Percentiles rank a stretch among this genome's conserved stretches.
Evolutionary conservation across 306 rosid species (phyloP).

Genomic region (Cyamopsis tetragonoloba): DNA sequence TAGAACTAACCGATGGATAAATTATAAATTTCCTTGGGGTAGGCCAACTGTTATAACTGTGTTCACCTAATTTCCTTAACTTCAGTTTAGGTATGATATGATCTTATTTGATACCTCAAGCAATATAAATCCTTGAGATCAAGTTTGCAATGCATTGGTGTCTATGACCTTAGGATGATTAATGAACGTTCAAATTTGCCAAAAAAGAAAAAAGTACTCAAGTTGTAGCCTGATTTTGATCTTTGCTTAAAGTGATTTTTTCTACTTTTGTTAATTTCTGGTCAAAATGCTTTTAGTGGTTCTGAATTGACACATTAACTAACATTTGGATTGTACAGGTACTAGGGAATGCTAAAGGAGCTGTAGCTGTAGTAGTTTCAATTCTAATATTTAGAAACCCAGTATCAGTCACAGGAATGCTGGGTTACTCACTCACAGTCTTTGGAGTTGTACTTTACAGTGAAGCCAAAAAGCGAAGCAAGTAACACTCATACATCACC

Average conservation of each 20-base stretch:
- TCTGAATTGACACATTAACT: conserved; percentile 6
- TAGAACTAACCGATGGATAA: background rate
- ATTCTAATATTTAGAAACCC: conserved; percentile 92
- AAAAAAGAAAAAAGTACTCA: background rate
- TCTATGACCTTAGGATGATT: background rate
- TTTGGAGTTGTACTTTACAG: conserved; percentile 89
- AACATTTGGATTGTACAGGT: conserved; percentile 58
- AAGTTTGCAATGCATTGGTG: background rate
- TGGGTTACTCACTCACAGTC: conserved; percentile 89
- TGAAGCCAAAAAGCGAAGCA: conserved; percentile 96
- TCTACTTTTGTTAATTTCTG: background rate
- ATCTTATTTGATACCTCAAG: background rate
- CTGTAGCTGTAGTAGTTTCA: conserved; percentile 96
- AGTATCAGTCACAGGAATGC: conserved; percentile 98
- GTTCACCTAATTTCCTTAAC: background rate
- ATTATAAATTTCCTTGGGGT: background rate
- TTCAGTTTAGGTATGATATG: background rate
- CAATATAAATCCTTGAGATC: background rate
- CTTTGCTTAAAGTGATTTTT: background rate
- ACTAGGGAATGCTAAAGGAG: conserved; percentile 97
- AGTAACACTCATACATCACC: conserved; percentile 42
- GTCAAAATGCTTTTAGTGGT: background rate
- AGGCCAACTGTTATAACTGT: background rate
- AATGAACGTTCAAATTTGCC: background rate
- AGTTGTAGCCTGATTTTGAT: background rate